Conservation (phyloP, 2,329 filamentous ascomycete genomes). For the Xylariales sp. region DNA sequence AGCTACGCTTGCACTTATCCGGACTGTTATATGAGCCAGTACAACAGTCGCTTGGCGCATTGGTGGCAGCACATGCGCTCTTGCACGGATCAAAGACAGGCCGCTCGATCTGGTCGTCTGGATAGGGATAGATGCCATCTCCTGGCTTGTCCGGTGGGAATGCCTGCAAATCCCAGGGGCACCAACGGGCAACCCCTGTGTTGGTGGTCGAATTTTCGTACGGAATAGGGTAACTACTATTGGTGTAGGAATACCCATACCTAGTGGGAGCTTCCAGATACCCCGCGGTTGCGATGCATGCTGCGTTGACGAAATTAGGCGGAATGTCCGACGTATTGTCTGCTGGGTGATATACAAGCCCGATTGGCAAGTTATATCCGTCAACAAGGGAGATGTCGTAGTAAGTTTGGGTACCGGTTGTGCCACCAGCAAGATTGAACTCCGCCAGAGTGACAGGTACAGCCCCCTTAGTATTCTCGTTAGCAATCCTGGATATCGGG, state of each 20-base stretch:
- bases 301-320: constrained; percentile 71
- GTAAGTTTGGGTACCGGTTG: constrained; percentile 60
- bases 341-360: constrained; percentile 55
- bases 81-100: constrained; percentile 74
- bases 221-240: constrained; percentile 61
- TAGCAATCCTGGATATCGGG: constrained; percentile 6
- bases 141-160: constrained; percentile 64
- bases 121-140: constrained; percentile 77
- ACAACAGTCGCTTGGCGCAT: constrained; percentile 68
- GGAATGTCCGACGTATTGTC: constrained; percentile 63
- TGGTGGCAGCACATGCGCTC: constrained; percentile 69
- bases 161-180: constrained; percentile 73
- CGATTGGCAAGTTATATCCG: constrained; percentile 75
- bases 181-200: constrained; percentile 61
- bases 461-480: too few relatives aligned
- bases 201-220: constrained; percentile 59
- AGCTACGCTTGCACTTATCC: constrained; percentile 57
- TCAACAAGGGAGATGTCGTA: constrained; percentile 85
- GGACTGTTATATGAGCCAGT: constrained; percentile 63
- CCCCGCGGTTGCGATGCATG: constrained; percentile 69
- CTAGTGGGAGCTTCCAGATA: constrained; percentile 51
- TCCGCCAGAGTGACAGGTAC: constrained; percentile 75
- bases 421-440: constrained; percentile 69
- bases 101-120: constrained; percentile 67
- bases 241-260: constrained; percentile 57